phyloP scores from a whole-genome alignment of 2,329 filamentous ascomycete species.

The Graphilbum sp. region DNA sequence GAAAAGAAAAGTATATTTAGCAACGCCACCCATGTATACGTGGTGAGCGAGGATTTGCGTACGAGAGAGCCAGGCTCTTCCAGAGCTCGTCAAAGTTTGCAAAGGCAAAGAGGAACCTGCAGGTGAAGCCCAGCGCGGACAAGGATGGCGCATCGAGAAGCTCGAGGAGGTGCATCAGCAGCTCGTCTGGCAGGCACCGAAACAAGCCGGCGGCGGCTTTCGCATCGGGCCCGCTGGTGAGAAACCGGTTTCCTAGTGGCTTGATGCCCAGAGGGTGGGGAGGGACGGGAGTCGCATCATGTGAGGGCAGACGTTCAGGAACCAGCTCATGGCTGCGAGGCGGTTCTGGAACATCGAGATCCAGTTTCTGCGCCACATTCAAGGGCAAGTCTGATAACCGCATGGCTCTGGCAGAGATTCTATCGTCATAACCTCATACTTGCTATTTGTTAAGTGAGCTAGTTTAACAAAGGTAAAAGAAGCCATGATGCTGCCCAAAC shows the following conservation, averaged over 20 bases:
- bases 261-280: conserved; percentile 72
- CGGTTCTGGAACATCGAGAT: too few species aligned
- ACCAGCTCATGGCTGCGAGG: too few species aligned
- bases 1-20: neutral
- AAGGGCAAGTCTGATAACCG: too few species aligned
- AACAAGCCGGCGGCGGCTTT: conserved; percentile 51
- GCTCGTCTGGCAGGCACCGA: conserved; percentile 59
- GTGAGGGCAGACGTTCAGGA: too few species aligned
- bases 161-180: conserved; percentile 61
- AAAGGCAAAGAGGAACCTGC: conserved; percentile 76
- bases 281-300: conserved; percentile 37
- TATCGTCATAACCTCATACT: too few species aligned
- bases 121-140: conserved; percentile 54
- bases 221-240: conserved; percentile 49
- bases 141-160: conserved; percentile 49
- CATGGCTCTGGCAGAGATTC: too few species aligned
- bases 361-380: too few species aligned
- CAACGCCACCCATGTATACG: too few species aligned
- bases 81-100: conserved; percentile 73
- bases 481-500: too few species aligned
- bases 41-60: conserved; percentile 39
- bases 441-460: too few species aligned
- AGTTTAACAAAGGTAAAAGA: too few species aligned
- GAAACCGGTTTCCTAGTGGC: conserved; percentile 68
- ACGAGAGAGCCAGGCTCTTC: conserved; percentile 75